Percentiles rank a stretch among this genome's conserved stretches.
Evolutionary conservation across 148 eudicot species (phyloP).

Genomic region (Chenopodium berlandieri): DNA sequence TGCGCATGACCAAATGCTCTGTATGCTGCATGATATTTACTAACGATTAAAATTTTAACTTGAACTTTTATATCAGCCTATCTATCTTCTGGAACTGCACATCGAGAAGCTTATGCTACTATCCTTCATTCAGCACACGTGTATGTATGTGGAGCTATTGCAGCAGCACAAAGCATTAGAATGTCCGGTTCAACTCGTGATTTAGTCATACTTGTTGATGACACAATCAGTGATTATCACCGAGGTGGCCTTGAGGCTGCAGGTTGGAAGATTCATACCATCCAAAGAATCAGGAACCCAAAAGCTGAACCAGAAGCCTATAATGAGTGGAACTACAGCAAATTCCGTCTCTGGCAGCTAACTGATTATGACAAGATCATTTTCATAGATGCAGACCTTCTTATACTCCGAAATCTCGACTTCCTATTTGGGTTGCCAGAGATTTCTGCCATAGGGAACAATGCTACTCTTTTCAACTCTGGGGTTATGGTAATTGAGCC

Average conservation of each 20-base stretch:
- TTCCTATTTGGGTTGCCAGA: slow-evolving; percentile 78
- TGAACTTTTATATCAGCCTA: slow-evolving; percentile 40
- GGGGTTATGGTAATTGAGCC: slow-evolving; percentile 98
- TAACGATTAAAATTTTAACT: slow-evolving; percentile 3
- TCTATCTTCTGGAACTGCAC: slow-evolving; percentile 54
- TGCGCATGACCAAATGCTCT: not conserved
- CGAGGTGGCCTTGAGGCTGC: slow-evolving; percentile 80
- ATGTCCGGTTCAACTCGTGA: slow-evolving; percentile 89
- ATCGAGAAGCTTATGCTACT: slow-evolving; percentile 91
- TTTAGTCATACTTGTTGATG: slow-evolving; percentile 87
- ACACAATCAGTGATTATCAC: slow-evolving; percentile 67
- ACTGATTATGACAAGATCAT: slow-evolving; percentile 92
- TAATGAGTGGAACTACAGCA: slow-evolving; percentile 96
- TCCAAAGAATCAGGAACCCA: slow-evolving; percentile 81
- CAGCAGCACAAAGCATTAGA: slow-evolving; percentile 93
- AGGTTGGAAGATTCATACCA: slow-evolving; percentile 80
- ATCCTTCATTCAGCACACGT: slow-evolving; percentile 88
- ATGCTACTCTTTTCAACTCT: slow-evolving; percentile 82
- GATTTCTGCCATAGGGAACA: slow-evolving; percentile 76
- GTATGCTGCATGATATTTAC: not conserved
- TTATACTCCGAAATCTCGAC: slow-evolving; percentile 81
- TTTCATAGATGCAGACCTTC: slow-evolving; percentile 89
- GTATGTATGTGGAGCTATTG: slow-evolving; percentile 93
- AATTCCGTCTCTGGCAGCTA: slow-evolving; percentile 92
- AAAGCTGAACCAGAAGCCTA: slow-evolving; percentile 90